phyloP scores from a whole-genome alignment of 179 eudicot species.

The Actinidia polygama region DNA sequence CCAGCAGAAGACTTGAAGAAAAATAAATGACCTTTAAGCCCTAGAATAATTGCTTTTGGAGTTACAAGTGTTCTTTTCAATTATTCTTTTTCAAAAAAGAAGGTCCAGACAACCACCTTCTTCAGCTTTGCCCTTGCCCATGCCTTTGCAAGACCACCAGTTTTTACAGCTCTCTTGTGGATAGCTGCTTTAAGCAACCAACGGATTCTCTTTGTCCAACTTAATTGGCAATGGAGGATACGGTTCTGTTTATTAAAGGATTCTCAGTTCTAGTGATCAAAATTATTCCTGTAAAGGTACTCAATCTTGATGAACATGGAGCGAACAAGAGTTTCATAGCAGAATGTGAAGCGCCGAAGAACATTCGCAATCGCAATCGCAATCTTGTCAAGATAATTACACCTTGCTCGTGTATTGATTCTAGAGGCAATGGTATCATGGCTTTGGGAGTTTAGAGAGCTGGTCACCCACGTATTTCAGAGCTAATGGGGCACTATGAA shows the following conservation, averaged over 20 bases:
- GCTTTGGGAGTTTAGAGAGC: constrained; percentile 33
- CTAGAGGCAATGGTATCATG: constrained; percentile 28
- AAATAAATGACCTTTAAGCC: background rate
- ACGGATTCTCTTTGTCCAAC: constrained; percentile 26
- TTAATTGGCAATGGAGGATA: constrained; percentile 25
- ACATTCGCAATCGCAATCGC: constrained; percentile 20
- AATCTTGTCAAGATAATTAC: constrained; percentile 33
- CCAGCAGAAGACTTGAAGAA: background rate
- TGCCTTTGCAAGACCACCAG: background rate
- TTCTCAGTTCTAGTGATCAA: constrained; percentile 10
- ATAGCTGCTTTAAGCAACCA: constrained; percentile 21
- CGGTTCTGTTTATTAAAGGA: constrained; percentile 31
- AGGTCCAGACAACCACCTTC: background rate
- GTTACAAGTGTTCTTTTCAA: background rate
- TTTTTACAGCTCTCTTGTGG: constrained; percentile 22
- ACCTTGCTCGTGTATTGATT: constrained; percentile 31
- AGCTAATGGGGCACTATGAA: background rate
- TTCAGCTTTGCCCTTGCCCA: background rate
- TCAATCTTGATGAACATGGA: constrained; percentile 28
- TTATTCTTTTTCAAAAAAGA: background rate
- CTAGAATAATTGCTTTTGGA: background rate
- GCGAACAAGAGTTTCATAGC: constrained; percentile 28
- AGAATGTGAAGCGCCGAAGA: constrained; percentile 30
- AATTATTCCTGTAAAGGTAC: constrained; percentile 29
- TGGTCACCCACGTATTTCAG: constrained; percentile 19